Evolutionary conservation across 495 filamentous ascomycete species (phyloP), one percentile per base, ranked within the genome.

Genomic region (Parachaetomium inaequale): DNA sequence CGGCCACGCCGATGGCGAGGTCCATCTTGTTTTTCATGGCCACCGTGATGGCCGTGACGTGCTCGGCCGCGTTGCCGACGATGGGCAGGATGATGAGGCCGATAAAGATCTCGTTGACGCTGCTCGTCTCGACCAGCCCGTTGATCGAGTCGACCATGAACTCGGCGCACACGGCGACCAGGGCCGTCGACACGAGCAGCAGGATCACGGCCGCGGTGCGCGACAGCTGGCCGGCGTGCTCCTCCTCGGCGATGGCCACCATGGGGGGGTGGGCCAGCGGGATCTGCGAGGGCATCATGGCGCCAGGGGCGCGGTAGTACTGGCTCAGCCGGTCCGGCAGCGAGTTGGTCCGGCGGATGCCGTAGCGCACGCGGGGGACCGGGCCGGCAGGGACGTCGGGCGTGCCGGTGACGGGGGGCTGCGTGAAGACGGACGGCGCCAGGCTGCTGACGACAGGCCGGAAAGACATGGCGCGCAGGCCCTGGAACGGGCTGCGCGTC

Each of bases 21-120:
- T 93, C 90, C 90, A 93, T 92, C 75, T 95, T 95, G 76, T 93
- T 92, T 78, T 92, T 93, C 45, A 81, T 78, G 14, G 90, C 90
- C 7, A 93, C 91, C 17, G 83, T 89, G 54, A 95, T 90, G 6
- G 90, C 89, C 0, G 90, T 93, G 21, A 92, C 88, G 76, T 95
- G 89, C 75, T 95, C 91, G 7, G 91, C 91, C 0, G 91, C 90
- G 63, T 95, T 95, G 58, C 91, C 89, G 10, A 95, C 88, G 63
- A 95, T 90, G n/a, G 91, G 90, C 19, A 93, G 73, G 64, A 95
- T 85, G 67, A 95, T 92, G 5, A 95, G 78, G 57, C 91, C 91
- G 59, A 95, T 87, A 68, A 95, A 93, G 4, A 86, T 82, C 70
- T 91, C 81, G 64, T 82, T 87, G 53, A 93, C 74, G 38, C 71